Evolutionary conservation across 257 asterid genomes (phyloP).

Genomic region (Rubia yunnanensis): DNA sequence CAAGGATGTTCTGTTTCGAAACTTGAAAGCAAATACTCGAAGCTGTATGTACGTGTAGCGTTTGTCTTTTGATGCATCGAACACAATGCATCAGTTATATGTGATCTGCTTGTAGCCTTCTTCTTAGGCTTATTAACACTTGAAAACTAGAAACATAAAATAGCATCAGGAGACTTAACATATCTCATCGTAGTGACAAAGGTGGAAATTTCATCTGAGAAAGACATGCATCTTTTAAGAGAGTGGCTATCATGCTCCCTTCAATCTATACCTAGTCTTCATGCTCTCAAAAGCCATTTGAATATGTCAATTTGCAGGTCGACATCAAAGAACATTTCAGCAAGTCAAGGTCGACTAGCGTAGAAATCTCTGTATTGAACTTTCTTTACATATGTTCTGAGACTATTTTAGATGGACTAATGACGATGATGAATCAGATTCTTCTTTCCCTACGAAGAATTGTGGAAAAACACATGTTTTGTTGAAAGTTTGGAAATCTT

Average conservation of each 20-base stretch:
- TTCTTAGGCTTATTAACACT: not conserved
- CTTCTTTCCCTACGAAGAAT: not conserved
- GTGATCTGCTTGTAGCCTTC: not conserved
- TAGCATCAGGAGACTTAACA: not conserved
- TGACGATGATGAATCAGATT: not conserved
- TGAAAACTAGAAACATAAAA: not conserved
- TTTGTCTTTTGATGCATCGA: not conserved
- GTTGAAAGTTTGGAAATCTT: not conserved
- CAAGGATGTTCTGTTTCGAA: constrained; percentile 1
- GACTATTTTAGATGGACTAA: not conserved
- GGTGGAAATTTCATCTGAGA: not conserved
- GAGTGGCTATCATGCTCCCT: not conserved
- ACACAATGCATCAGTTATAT: not conserved
- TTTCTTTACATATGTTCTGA: not conserved
- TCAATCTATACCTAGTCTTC: not conserved
- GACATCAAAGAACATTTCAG: constrained; percentile 1
- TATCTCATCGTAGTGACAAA: not conserved
- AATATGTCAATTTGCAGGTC: constrained; percentile 4
- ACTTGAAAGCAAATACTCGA: not conserved
- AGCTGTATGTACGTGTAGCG: not conserved
- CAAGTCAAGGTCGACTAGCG: not conserved
- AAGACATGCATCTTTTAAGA: not conserved
- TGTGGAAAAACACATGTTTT: not conserved
- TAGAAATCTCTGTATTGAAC: not conserved
- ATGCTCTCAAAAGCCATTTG: not conserved